phyloP scores from a whole-genome alignment of 2,329 filamentous ascomycete genomes.

The Xylaria sp. region DNA sequence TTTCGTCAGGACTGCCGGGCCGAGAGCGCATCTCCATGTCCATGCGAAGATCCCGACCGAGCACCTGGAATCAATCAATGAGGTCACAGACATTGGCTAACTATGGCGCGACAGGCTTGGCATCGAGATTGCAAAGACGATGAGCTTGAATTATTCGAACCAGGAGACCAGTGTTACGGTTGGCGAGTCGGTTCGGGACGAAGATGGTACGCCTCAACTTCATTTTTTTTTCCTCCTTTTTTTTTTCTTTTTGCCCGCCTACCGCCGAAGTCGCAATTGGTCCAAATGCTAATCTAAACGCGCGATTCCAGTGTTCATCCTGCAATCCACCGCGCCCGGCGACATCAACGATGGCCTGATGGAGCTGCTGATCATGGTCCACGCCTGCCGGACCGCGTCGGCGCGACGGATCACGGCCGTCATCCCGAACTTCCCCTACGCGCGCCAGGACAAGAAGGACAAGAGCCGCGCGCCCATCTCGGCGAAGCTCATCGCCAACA shows the following conservation, averaged over 20 bases:
- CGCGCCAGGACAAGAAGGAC: constrained; percentile 97
- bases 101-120: constrained; percentile 59
- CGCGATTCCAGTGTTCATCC: constrained; percentile 74
- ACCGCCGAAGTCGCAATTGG: constrained; percentile 60
- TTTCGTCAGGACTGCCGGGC: constrained; percentile 4
- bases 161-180: constrained; percentile 90
- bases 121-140: constrained; percentile 76
- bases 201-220: constrained; percentile 74
- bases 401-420: constrained; percentile 93
- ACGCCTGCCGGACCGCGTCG: constrained; percentile 72
- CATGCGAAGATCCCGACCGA: constrained; percentile 5
- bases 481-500: constrained; percentile 94
- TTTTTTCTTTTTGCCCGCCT: too few species aligned
- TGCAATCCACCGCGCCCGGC: constrained; percentile 91
- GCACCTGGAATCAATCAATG: constrained; percentile 8
- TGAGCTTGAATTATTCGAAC: constrained; percentile 84
- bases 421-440: constrained; percentile 95
- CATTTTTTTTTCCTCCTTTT: constrained; percentile 31
- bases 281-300: constrained; percentile 43
- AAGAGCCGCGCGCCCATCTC: constrained; percentile 92
- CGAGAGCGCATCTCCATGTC: constrained; percentile 22
- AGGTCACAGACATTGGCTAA: constrained; percentile 17
- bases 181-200: constrained; percentile 92
- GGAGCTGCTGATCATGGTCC: constrained; percentile 98
- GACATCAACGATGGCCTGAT: constrained; percentile 98